Evolutionary conservation across 345 rosid species (phyloP).

Genomic region (Pistacia atlantica): DNA sequence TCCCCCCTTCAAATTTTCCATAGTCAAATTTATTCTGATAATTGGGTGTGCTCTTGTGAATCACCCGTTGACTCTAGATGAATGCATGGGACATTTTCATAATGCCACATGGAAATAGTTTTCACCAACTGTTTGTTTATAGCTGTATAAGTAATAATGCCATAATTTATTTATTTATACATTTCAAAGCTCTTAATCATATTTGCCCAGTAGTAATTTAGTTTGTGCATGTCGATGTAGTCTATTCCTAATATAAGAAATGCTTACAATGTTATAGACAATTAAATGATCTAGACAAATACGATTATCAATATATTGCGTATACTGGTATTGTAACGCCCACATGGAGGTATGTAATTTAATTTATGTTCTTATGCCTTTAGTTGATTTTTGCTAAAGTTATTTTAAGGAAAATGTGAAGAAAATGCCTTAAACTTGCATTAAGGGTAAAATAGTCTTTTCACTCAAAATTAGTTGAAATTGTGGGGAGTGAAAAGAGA

Average conservation of each 20-base stretch:
- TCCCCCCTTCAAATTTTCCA: not conserved
- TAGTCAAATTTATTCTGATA: not conserved
- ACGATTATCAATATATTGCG: not conserved
- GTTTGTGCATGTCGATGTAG: not conserved
- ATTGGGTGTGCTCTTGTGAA: too few species aligned
- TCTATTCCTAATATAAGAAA: not conserved
- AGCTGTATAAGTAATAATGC: not conserved
- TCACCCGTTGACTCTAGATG: not conserved
- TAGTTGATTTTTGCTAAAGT: too few species aligned
- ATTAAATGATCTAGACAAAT: not conserved
- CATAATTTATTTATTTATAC: not conserved
- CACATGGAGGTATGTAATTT: too few species aligned
- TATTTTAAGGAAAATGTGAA: too few species aligned
- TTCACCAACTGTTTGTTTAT: not conserved
- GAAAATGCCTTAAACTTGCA: too few species aligned
- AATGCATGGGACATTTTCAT: not conserved
- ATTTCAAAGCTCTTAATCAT: not conserved
- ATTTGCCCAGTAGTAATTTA: constrained; percentile 1
- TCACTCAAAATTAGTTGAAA: too few species aligned
- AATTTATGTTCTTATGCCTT: too few species aligned
- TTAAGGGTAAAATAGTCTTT: too few species aligned
- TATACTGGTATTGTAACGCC: too few species aligned
- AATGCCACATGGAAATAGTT: not conserved
- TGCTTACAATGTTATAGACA: not conserved
- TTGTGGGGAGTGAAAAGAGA: too few species aligned